Evolutionary conservation across 2,329 filamentous ascomycete genomes (phyloP).

Genomic region (Arthroderma sp.): DNA sequence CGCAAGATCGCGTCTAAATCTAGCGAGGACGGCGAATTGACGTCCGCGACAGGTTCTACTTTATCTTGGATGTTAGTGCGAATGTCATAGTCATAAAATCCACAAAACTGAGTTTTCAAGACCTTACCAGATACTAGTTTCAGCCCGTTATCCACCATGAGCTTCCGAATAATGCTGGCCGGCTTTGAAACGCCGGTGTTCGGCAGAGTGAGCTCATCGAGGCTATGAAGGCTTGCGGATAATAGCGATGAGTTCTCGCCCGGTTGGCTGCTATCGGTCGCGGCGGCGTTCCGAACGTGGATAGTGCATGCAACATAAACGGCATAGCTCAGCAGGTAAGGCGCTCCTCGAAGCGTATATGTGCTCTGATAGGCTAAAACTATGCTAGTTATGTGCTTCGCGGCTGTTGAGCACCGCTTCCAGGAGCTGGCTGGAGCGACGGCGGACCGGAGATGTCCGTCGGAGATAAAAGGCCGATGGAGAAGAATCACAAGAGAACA

Average conservation of each 20-base stretch:
- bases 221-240: constrained; percentile 17
- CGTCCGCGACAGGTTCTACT: constrained; percentile 7
- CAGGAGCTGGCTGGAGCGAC: constrained; percentile 16
- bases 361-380: constrained; percentile 24
- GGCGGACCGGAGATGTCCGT: constrained; percentile 18
- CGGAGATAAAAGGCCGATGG: constrained; percentile 32
- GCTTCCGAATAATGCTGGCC: constrained; percentile 11
- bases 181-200: constrained; percentile 11
- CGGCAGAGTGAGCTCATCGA: constrained; percentile 19
- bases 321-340: constrained; percentile 32
- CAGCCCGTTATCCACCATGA: constrained; percentile 11
- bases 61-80: not conserved
- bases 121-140: constrained; percentile 9
- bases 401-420: constrained; percentile 23
- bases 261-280: constrained; percentile 12
- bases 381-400: constrained; percentile 25
- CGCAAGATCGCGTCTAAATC: constrained; percentile 12
- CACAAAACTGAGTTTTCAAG: too few species aligned
- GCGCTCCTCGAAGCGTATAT: constrained; percentile 28
- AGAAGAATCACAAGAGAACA: constrained; percentile 33
- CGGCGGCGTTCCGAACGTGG: constrained; percentile 27
- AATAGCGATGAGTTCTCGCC: constrained; percentile 16
- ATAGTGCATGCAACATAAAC: constrained; percentile 32
- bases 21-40: constrained; percentile 9
- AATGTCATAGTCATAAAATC: not conserved